phyloP scores from a whole-genome alignment of 2,329 filamentous ascomycete genomes.

The Graphium sp. region DNA sequence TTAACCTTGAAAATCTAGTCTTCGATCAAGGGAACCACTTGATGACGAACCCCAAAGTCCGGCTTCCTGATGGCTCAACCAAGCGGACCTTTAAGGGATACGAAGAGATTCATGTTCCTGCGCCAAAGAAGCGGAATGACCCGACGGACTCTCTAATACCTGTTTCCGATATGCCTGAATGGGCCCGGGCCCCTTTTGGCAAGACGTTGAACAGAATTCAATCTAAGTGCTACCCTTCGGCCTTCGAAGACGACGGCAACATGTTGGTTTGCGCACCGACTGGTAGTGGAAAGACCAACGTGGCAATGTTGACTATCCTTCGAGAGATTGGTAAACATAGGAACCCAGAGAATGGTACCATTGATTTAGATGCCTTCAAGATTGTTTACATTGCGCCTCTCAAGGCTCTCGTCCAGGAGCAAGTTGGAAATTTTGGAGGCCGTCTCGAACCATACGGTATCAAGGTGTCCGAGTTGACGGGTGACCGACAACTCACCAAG shows the following conservation, averaged over 20 bases:
- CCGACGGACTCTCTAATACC: constrained; percentile 68
- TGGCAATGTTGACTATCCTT: constrained; percentile 91
- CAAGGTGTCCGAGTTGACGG: constrained; percentile 85
- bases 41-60: constrained; percentile 97
- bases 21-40: constrained; percentile 98
- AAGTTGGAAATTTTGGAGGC: constrained; percentile 93
- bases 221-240: constrained; percentile 78
- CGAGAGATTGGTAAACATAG: constrained; percentile 94
- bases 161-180: constrained; percentile 78
- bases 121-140: constrained; percentile 75
- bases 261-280: constrained; percentile 97
- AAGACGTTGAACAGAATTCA: constrained; percentile 90
- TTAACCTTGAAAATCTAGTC: constrained; percentile 89
- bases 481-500: constrained; percentile 95
- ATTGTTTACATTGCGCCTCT: constrained; percentile 95
- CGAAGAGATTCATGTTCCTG: constrained; percentile 92
- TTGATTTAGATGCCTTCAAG: constrained; percentile 93
- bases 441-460: constrained; percentile 83
- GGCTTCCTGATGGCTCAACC: constrained; percentile 82
- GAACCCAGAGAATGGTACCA: constrained; percentile 75
- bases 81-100: constrained; percentile 96
- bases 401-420: constrained; percentile 91
- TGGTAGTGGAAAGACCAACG: constrained; percentile 95
- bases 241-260: constrained; percentile 88
- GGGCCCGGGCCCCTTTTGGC: constrained; percentile 76